A percentile compares a stretch with the other conserved stretches of the same genome.
Evolutionary conservation across 345 rosid genomes (phyloP).

Genomic region (Boechera retrofracta): DNA sequence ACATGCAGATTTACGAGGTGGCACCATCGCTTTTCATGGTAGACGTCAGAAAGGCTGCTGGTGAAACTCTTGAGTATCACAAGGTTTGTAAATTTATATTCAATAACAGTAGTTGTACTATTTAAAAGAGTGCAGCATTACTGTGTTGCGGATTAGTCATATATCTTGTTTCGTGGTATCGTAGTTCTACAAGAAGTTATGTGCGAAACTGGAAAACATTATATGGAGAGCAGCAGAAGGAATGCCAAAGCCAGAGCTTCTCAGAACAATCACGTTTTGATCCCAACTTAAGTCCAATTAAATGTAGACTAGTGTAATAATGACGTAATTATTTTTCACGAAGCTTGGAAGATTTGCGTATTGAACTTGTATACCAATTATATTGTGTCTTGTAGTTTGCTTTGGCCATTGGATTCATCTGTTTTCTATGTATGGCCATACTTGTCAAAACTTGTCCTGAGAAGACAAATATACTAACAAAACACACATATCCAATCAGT

Average conservation of each 20-base stretch:
- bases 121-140: neutral
- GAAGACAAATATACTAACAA: neutral
- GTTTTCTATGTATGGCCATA: neutral
- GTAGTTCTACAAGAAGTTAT: conserved; percentile 86
- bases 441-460: neutral
- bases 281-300: conserved; percentile 28
- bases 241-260: conserved; percentile 51
- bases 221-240: conserved; percentile 77
- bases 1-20: conserved; percentile 75
- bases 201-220: conserved; percentile 69
- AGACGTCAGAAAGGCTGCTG: conserved; percentile 87
- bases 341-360: neutral
- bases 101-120: neutral
- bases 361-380: neutral
- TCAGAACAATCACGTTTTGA: conserved; percentile 58
- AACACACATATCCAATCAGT: neutral
- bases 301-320: neutral
- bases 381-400: neutral
- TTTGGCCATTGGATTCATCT: neutral
- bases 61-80: conserved; percentile 89
- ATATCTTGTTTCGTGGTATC: conserved; percentile 25
- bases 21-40: conserved; percentile 95
- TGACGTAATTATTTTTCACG: neutral
- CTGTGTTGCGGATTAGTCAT: neutral
- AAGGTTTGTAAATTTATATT: conserved; percentile 56